Conservation (phyloP, 2,329 filamentous ascomycete species). For the Ramichloridium luteum region DNA sequence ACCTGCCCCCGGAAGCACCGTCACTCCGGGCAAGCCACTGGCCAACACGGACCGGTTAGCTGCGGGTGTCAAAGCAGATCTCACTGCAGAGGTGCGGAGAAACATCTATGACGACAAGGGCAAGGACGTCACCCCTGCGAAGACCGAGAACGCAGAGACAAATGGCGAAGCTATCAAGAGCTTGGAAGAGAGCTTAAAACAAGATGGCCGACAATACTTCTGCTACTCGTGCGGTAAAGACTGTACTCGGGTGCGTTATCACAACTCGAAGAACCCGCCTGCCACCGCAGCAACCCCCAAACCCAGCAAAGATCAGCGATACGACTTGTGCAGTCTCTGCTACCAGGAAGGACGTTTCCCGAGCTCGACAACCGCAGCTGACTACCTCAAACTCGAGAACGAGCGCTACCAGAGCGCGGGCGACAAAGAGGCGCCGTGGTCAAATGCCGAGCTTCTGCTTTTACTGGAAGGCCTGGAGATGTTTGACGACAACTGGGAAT, state of each 20-base stretch:
- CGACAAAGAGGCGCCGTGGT: slow-evolving; percentile 81
- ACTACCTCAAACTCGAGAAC: slow-evolving; percentile 85
- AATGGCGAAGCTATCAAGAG: slow-evolving; percentile 64
- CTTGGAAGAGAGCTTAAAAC: slow-evolving; percentile 47
- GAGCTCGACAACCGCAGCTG: slow-evolving; percentile 60
- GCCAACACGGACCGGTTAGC: slow-evolving; percentile 60
- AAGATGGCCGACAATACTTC: slow-evolving; percentile 55
- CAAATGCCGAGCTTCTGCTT: slow-evolving; percentile 76
- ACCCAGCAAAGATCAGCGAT: slow-evolving; percentile 50
- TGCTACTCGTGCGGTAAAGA: slow-evolving; percentile 90
- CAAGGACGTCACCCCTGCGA: slow-evolving; percentile 62
- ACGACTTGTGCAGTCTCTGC: slow-evolving; percentile 85
- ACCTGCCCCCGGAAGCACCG: slow-evolving; percentile 61
- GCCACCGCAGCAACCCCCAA: slow-evolving; percentile 36
- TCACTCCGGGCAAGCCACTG: slow-evolving; percentile 48
- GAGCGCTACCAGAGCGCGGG: slow-evolving; percentile 65
- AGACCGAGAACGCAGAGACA: slow-evolving; percentile 28
- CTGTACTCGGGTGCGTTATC: slow-evolving; percentile 61
- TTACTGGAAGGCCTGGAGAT: slow-evolving; percentile 83
- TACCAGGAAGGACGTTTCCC: slow-evolving; percentile 77
- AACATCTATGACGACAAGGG: slow-evolving; percentile 92
- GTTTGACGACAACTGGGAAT: slow-evolving; percentile 91
- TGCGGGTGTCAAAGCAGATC: slow-evolving; percentile 60
- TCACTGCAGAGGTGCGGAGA: slow-evolving; percentile 84
- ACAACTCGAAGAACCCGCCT: slow-evolving; percentile 51